phyloP scores from a whole-genome alignment of 2,329 filamentous ascomycete genomes.

The Colletotrichum tropicale region DNA sequence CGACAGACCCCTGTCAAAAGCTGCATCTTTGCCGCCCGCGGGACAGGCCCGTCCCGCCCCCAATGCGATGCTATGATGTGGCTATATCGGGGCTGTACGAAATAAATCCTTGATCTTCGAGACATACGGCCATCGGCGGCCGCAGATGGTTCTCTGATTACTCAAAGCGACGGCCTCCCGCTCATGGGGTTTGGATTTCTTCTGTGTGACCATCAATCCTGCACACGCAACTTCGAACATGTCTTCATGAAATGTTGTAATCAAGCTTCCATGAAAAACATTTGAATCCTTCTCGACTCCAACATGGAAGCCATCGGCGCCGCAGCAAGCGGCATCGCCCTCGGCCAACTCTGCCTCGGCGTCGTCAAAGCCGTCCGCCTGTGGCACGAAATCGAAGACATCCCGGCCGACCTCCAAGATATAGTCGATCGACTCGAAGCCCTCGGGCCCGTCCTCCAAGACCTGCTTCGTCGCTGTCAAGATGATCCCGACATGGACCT shows the following conservation, averaged over 20 bases:
- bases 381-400: not conserved
- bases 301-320: not conserved
- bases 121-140: not conserved
- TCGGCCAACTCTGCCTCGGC: not conserved
- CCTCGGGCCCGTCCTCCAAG: not conserved
- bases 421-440: not conserved
- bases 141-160: not conserved
- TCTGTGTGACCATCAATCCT: not conserved
- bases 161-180: not conserved
- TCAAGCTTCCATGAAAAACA: fast-evolving
- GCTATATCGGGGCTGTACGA: not conserved
- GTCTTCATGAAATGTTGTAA: not conserved
- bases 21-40: not conserved
- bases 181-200: not conserved
- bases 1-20: not conserved
- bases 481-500: not conserved
- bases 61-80: not conserved
- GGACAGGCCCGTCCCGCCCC: not conserved
- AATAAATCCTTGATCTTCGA: not conserved
- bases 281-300: fast-evolving
- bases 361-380: not conserved
- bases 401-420: not conserved
- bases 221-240: not conserved
- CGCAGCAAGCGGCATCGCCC: not conserved
- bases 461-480: not conserved